phyloP scores from a whole-genome alignment of 306 rosid genomes.

The Medicago lupulina region DNA sequence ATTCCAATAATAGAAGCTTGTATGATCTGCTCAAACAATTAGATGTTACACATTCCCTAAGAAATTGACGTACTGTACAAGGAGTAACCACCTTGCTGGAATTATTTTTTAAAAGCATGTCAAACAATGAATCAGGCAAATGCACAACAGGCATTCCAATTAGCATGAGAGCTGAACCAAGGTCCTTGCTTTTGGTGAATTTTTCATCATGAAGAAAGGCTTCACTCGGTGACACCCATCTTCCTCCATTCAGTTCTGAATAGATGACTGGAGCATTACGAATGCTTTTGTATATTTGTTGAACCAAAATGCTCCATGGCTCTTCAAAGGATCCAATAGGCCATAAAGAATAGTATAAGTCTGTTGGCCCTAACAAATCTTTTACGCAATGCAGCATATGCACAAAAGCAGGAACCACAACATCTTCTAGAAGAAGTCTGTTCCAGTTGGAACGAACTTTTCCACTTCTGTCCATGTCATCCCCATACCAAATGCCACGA shows the following conservation, averaged over 20 bases:
- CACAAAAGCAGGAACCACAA: constrained; percentile 80
- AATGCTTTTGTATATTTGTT: constrained; percentile 72
- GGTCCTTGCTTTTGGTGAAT: constrained; percentile 70
- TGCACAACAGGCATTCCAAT: constrained; percentile 88
- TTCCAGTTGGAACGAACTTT: constrained; percentile 95
- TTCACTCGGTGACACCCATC: constrained; percentile 85
- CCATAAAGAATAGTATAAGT: constrained; percentile 80
- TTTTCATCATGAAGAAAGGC: constrained; percentile 87
- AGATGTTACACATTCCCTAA: constrained; percentile 65
- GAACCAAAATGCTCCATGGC: constrained; percentile 90
- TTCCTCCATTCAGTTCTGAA: constrained; percentile 85
- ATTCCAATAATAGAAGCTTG: constrained; percentile 88
- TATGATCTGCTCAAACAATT: constrained; percentile 53
- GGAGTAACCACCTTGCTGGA: constrained; percentile 80
- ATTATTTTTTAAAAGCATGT: constrained; percentile 73
- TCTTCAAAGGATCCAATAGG: constrained; percentile 93
- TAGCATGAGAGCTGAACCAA: constrained; percentile 76
- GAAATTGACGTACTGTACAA: constrained; percentile 76
- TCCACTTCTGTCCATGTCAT: constrained; percentile 99
- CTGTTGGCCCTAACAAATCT: constrained; percentile 68
- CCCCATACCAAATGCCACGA: constrained; percentile 99
- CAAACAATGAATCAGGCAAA: constrained; percentile 67
- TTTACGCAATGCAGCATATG: constrained; percentile 75
- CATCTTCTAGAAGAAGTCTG: constrained; percentile 89
- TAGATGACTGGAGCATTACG: constrained; percentile 65